Evolutionary conservation across 192 early-diverging fungal species (phyloP), one percentile per base, ranked within the genome.

Genomic region (Backusella psychrophila): DNA sequence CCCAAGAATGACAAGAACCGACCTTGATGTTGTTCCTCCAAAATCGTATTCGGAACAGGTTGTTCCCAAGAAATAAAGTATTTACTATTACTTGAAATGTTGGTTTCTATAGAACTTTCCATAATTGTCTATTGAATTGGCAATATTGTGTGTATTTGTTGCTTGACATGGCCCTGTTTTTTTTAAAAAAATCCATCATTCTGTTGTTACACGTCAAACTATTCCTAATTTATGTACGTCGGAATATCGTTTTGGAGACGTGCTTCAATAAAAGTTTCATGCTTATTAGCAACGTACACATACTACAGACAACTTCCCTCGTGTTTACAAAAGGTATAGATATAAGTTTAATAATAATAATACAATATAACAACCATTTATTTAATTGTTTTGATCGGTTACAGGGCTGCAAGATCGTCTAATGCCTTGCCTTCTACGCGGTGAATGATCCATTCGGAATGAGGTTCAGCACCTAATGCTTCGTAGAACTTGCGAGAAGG

Each of bases 401-500:
- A 87, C 75, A 87, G 63, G 1, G 53, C 70, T 21, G 91, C 85
- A 56, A 94, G 83, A 11, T 85, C 76, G 9, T 82, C 83, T 31
- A 94, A 73, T 0, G 88, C 83, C 8, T 84, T 79, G 34, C 90
- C 91, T 68, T 87, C 84, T 14, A 95, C 87, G 5, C 94, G 81
- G 84, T 92, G 89, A 35, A 88, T 89, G 71, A 88, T 90, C 95
- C 95, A 96, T 81, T 94, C 93, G 23, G 86, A 86, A 83, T 91
- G 82, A 67, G 85, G 82, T 21, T 79, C 75, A 23, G 95, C 95
- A 29, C 93, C 92, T 56, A 95, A 79, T 19, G 81, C 81, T 70
- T 88, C 79, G 79, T 96, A 96, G 70, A 96, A 96, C 77, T 88
- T 82, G 39, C 91, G 91, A 2, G 93, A 89, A 15, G 93, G 92